A percentile compares a stretch with the other conserved stretches of the same genome.
phyloP scores from a whole-genome alignment of 306 rosid genomes.

The Calophaca sinica region DNA sequence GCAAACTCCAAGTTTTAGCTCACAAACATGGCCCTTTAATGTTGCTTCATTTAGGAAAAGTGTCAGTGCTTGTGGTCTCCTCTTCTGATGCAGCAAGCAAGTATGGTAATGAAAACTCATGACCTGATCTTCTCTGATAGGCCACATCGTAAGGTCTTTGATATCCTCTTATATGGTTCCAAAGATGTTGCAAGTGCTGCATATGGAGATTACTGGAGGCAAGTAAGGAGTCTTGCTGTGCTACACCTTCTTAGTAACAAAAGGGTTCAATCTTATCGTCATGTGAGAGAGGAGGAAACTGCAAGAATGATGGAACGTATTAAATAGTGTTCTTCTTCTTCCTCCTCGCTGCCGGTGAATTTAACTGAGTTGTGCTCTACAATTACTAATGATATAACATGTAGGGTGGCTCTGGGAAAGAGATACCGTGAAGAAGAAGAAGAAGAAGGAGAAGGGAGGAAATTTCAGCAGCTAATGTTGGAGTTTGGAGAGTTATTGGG shows the following conservation, averaged over 20 bases:
- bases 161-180: background rate
- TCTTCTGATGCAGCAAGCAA: background rate
- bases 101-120: slow-evolving; percentile 32
- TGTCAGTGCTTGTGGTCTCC: background rate
- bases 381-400: slow-evolving; percentile 29
- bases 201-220: slow-evolving; percentile 36
- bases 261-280: slow-evolving; percentile 24
- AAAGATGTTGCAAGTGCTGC: slow-evolving; percentile 19
- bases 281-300: slow-evolving; percentile 33
- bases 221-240: slow-evolving; percentile 8
- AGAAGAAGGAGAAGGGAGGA: slow-evolving; percentile 17
- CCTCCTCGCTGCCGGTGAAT: background rate
- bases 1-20: background rate
- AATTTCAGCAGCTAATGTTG: slow-evolving; percentile 7
- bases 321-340: background rate
- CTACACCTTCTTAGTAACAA: slow-evolving; percentile 37
- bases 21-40: slow-evolving; percentile 39
- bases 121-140: slow-evolving; percentile 7
- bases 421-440: slow-evolving; percentile 11
- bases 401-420: slow-evolving; percentile 35
- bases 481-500: slow-evolving; percentile 37
- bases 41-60: slow-evolving; percentile 16
- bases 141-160: background rate
- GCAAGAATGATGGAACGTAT: slow-evolving; percentile 21
- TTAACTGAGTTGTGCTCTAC: slow-evolving; percentile 13